phyloP scores from a whole-genome alignment of 768 basidiomycete genomes.

The Gloeophyllum trabeum region DNA sequence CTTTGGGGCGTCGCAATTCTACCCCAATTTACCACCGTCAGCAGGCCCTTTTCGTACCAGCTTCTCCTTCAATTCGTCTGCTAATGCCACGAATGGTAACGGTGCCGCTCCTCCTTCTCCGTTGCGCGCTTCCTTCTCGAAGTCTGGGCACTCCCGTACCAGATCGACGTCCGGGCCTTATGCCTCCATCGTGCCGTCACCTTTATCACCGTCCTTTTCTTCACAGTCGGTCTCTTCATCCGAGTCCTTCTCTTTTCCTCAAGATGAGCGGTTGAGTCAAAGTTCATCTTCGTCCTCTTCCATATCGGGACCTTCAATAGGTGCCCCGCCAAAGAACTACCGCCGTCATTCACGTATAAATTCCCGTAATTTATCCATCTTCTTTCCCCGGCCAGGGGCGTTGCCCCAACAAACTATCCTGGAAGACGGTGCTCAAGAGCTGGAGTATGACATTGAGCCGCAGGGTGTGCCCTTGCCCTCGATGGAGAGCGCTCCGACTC shows the following conservation, averaged over 20 bases:
- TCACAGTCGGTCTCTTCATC: background rate
- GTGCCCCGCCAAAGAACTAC: slow-evolving; percentile 12
- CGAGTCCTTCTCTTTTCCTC: background rate
- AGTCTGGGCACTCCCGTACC: background rate
- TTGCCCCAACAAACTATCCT: slow-evolving; percentile 48
- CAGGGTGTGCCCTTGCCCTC: slow-evolving; percentile 14
- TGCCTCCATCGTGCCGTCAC: background rate
- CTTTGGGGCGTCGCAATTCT: too few relatives aligned
- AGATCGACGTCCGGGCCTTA: background rate
- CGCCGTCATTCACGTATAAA: slow-evolving; percentile 64
- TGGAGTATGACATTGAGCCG: slow-evolving; percentile 30
- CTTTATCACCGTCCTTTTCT: background rate
- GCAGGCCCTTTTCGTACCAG: slow-evolving; percentile 14
- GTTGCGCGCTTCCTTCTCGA: background rate
- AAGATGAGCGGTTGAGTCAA: background rate
- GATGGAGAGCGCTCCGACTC: slow-evolving; percentile 1
- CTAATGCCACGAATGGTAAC: background rate
- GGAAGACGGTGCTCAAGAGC: slow-evolving; percentile 54
- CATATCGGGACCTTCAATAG: slow-evolving; percentile 16
- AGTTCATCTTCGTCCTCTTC: slow-evolving; percentile 3
- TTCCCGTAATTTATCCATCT: slow-evolving; percentile 85
- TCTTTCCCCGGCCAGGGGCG: slow-evolving; percentile 76
- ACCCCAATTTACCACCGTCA: slow-evolving; percentile 10
- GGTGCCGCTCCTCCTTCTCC: background rate
- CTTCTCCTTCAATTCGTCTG: slow-evolving; percentile 5